phyloP scores from a whole-genome alignment of 345 rosid species.

The Citrus unshiu region DNA sequence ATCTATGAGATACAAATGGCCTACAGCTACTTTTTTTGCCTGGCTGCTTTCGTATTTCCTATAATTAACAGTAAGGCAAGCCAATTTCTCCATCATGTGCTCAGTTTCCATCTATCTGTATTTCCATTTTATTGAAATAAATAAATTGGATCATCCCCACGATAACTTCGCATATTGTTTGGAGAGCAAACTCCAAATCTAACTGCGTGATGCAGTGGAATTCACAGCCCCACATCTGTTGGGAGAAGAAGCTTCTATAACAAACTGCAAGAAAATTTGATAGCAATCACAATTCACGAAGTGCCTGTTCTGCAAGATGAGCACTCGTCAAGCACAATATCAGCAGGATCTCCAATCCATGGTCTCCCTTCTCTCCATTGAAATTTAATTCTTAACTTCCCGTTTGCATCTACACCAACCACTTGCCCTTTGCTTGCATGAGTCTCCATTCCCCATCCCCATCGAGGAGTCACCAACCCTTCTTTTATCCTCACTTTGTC shows the following conservation, averaged over 20 bases:
- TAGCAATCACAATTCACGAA: conserved; percentile 3
- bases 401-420: conserved; percentile 95
- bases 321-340: conserved; percentile 63
- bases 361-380: conserved; percentile 97
- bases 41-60: conserved; percentile 18
- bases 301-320: conserved; percentile 17
- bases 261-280: neutral
- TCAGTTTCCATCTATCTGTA: conserved; percentile 20
- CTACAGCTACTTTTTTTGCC: conserved; percentile 17
- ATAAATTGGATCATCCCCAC: neutral
- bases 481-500: conserved; percentile 78
- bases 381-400: conserved; percentile 82
- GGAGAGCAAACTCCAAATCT: neutral
- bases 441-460: conserved; percentile 99
- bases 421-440: conserved; percentile 84
- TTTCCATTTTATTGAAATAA: conserved; percentile 27
- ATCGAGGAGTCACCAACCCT: conserved; percentile 73
- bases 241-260: neutral
- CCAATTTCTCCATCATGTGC: conserved; percentile 15
- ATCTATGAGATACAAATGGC: conserved; percentile 29
- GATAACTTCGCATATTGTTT: neutral
- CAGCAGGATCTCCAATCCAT: conserved; percentile 99
- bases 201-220: neutral
- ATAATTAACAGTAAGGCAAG: conserved; percentile 30
- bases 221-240: neutral